These are phyloP conservation scores for Neurospora sublineolata DNA, from an alignment of 495 filamentous ascomycete genomes.

Conservation along the genomic window DNA sequence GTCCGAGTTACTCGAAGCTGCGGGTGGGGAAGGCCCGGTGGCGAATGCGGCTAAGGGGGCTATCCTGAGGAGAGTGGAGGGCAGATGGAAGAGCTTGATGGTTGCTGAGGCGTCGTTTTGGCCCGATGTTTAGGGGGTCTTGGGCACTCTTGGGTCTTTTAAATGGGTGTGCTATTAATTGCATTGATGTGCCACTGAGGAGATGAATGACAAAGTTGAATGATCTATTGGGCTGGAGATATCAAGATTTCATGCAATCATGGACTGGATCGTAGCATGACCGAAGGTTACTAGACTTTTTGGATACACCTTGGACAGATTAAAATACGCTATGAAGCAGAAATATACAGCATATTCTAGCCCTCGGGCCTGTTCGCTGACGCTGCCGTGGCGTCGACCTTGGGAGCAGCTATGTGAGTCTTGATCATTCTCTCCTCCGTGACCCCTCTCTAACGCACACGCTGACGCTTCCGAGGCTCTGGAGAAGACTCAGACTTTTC, in stretches of 20 bases:
- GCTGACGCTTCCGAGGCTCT: background rate
- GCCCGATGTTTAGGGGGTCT: slow-evolving; percentile 14
- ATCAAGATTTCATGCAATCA: background rate
- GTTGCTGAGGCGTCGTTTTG: slow-evolving; percentile 25
- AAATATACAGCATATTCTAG: background rate
- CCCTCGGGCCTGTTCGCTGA: background rate
- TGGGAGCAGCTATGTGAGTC: background rate
- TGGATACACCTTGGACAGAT: background rate
- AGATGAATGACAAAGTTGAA: background rate
- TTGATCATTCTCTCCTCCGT: background rate
- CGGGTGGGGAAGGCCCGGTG: slow-evolving; percentile 5
- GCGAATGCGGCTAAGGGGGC: slow-evolving; percentile 7
- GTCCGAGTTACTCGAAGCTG: slow-evolving; percentile 7
- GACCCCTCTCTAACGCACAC: background rate
- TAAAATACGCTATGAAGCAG: background rate
- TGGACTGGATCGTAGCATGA: background rate
- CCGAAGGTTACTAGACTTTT: background rate
- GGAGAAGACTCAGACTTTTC: background rate
- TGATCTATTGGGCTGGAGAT: background rate
- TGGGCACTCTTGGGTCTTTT: background rate
- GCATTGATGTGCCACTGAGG: background rate
- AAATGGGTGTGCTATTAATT: background rate
- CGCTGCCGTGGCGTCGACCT: background rate
- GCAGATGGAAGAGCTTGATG: slow-evolving; percentile 22
- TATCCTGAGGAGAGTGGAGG: slow-evolving; percentile 20